Base-by-base conservation (phyloP, 2,329 filamentous ascomycete species). In the Arthrinium phaeospermum region DNA sequence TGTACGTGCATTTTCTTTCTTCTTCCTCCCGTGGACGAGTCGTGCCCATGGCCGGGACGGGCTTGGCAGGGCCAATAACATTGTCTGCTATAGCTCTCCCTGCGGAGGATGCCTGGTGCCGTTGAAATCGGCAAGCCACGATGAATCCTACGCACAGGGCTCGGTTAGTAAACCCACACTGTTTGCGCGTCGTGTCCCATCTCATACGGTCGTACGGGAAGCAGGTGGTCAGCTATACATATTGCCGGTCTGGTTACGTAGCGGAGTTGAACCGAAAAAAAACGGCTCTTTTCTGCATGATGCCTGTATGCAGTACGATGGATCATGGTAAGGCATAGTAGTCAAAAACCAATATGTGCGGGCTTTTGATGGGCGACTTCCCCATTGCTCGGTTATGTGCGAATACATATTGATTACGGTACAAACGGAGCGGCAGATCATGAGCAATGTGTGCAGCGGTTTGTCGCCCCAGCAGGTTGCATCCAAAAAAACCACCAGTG, bases 101-200 rank as follows among this genome's bases (percentile, higher is more conserved):
- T 64, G 57, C 57, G 57, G 57, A 64, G 57, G 57, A 64, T 64
- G 57, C 57, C 57, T 64, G 34, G 19, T 64, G 57, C 34, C 34
- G 57, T 64, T 64, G 57, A 13, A 64, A 64, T 64, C 57, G 57
- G 57, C 57, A 64, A 64, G 57, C 57, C 57, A 64, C 57, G 57
- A 64, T 64, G 57, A 64, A 64, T 61, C 34, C 57, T 64, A 64
- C 19, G 41, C 34, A 41, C 57, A 61, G 57, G 34, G 57, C 41
- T 41, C 57, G 53, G 27, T 16, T 64, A n/a, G 57, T n/a, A 13
- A 64, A 64, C 19, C 57, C 57, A 64, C 57, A 64, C 57, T 64
- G 57, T 64, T n/a, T 64, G 57, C 57, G 57, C 57, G 57, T 64
- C 30, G 53, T 51, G 49, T 64, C 19, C 16, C 34, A n/a, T 41